Conservation (phyloP, 2,329 filamentous ascomycete genomes). For the Hymenotorrendiella dingleyae region DNA sequence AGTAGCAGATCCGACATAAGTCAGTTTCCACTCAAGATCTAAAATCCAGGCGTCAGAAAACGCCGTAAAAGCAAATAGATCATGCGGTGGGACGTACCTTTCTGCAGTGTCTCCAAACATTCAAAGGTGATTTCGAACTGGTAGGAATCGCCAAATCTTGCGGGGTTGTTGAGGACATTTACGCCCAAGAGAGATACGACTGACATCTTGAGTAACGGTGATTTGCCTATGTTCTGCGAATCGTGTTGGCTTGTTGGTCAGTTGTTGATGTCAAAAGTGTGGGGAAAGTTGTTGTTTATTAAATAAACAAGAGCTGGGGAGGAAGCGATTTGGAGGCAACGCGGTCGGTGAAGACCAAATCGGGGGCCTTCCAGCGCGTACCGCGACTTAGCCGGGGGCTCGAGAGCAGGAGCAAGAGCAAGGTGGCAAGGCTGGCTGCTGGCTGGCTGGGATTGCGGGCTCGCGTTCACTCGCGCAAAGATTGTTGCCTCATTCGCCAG, state of each 20-base stretch:
- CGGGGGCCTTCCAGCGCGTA: background rate
- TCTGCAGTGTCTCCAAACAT: constrained; percentile 89
- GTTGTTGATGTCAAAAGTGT: no score
- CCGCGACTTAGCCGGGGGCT: background rate
- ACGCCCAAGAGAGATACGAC: constrained; percentile 94
- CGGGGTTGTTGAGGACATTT: constrained; percentile 94
- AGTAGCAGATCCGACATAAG: constrained; percentile 96
- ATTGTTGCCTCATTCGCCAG: background rate
- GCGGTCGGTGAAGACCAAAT: background rate
- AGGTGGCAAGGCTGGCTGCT: background rate
- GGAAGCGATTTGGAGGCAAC: background rate
- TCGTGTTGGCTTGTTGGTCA: no score
- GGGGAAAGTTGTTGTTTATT: no score
- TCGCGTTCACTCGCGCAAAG: background rate
- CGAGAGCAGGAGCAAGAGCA: background rate
- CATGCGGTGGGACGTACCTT: constrained; percentile 51
- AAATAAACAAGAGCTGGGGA: background rate
- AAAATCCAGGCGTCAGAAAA: constrained; percentile 18
- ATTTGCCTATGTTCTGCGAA: no score
- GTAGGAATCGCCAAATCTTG: constrained; percentile 86
- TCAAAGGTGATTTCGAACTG: constrained; percentile 99
- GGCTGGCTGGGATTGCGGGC: background rate
- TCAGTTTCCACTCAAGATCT: constrained; percentile 99
- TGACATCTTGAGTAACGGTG: constrained; percentile 83
- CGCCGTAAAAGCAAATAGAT: background rate